phyloP scores from a whole-genome alignment of 768 basidiomycete species.

The Macrolepiota dolichaula region DNA sequence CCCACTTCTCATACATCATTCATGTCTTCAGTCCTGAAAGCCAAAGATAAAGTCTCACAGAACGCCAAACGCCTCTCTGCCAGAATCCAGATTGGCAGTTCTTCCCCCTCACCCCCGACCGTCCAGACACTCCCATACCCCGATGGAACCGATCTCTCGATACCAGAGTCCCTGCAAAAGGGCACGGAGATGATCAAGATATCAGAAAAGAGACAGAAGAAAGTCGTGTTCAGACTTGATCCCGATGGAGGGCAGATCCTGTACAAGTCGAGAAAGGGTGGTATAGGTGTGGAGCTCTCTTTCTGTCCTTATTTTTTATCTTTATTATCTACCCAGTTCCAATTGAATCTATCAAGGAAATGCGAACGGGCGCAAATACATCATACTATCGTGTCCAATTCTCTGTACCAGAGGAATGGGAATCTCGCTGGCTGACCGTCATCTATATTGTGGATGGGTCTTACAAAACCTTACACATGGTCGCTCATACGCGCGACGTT shows the following conservation, averaged over 20 bases:
- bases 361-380: slow-evolving; percentile 71
- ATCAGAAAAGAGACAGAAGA: slow-evolving; percentile 68
- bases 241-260: slow-evolving; percentile 73
- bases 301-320: slow-evolving; percentile 1
- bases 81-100: background rate
- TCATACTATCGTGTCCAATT: slow-evolving; percentile 71
- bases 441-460: slow-evolving; percentile 74
- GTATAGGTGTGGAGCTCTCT: slow-evolving; percentile 45
- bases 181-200: slow-evolving; percentile 81
- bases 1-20: background rate
- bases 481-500: slow-evolving; percentile 56
- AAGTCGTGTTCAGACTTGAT: slow-evolving; percentile 64
- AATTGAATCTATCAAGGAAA: slow-evolving; percentile 84
- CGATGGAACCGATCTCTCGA: slow-evolving; percentile 15
- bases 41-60: background rate
- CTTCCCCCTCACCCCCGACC: background rate
- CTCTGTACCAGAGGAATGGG: slow-evolving; percentile 56
- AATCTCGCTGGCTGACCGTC: slow-evolving; percentile 81
- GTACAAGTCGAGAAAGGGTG: slow-evolving; percentile 63
- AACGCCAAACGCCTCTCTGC: slow-evolving; percentile 6
- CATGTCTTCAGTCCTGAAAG: slow-evolving; percentile 4
- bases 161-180: slow-evolving; percentile 48
- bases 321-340: slow-evolving; percentile 49
- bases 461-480: slow-evolving; percentile 85
- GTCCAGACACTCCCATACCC: background rate